phyloP scores from a whole-genome alignment of 306 rosid genomes.

The Glycyrrhiza uralensis region DNA sequence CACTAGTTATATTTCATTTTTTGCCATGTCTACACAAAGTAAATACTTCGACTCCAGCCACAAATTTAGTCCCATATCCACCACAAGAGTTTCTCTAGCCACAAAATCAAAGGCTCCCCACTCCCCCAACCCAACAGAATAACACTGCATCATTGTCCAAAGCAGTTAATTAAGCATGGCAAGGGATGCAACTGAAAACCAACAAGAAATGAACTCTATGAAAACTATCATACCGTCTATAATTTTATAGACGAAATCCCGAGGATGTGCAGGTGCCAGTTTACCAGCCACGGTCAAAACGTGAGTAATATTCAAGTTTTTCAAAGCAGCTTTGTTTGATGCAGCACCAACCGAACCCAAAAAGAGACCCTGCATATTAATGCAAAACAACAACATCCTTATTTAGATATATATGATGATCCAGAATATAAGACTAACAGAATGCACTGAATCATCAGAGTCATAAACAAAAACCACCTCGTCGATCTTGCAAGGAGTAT shows the following conservation, averaged over 20 bases:
- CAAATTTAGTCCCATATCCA: neutral
- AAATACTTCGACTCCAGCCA: no score
- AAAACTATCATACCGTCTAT: constrained; percentile 47
- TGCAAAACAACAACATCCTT: neutral
- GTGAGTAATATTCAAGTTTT: constrained; percentile 60
- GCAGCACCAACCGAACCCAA: constrained; percentile 80
- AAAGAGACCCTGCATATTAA: constrained; percentile 67
- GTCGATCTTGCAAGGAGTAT: constrained; percentile 58
- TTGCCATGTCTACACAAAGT: no score
- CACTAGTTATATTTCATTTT: neutral
- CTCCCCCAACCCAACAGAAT: neutral
- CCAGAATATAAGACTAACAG: neutral
- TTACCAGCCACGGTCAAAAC: constrained; percentile 66
- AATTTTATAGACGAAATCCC: constrained; percentile 57
- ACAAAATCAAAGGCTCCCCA: neutral
- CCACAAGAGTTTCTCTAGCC: no score
- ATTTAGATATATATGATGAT: neutral
- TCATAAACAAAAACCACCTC: constrained; percentile 39
- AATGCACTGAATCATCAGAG: neutral
- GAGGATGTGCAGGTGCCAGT: constrained; percentile 47
- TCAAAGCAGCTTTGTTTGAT: constrained; percentile 47
- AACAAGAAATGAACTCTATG: neutral
- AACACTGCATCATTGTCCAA: neutral
- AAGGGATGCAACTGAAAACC: neutral
- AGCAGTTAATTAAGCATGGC: neutral